phyloP scores from a whole-genome alignment of 1,139 yeast species.

The Diutina pseudorugosa region DNA sequence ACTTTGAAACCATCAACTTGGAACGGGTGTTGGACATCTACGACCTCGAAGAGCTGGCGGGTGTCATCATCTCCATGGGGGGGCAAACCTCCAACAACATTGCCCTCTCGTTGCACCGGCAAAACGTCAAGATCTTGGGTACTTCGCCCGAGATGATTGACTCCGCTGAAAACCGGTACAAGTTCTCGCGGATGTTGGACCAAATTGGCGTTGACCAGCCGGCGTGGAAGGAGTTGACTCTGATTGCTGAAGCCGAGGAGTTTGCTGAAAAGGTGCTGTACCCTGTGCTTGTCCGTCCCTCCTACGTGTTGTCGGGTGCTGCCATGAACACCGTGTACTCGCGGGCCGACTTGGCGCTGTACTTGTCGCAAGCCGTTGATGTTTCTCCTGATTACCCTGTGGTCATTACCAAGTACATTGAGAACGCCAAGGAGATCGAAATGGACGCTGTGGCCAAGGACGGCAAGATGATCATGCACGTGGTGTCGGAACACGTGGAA shows the following conservation, averaged over 20 bases:
- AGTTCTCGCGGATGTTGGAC: conserved; percentile 96
- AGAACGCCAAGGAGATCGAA: conserved; percentile 95
- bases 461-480: conserved; percentile 94
- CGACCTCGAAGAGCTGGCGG: conserved; percentile 81
- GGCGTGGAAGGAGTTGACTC: conserved; percentile 97
- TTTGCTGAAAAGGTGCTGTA: conserved; percentile 87
- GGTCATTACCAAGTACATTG: conserved; percentile 92
- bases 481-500: conserved; percentile 96
- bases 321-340: conserved; percentile 97
- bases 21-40: conserved; percentile 95
- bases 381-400: conserved; percentile 98
- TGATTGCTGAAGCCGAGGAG: conserved; percentile 83
- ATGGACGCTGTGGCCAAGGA: conserved; percentile 98
- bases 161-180: conserved; percentile 95
- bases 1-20: conserved; percentile 89
- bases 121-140: conserved; percentile 90
- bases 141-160: conserved; percentile 98
- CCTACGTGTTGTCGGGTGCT: conserved; percentile 96
- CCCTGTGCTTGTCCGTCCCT: conserved; percentile 96
- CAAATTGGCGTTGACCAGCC: conserved; percentile 97
- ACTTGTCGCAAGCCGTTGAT: conserved; percentile 88
- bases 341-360: conserved; percentile 76
- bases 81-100: conserved; percentile 97
- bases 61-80: conserved; percentile 97
- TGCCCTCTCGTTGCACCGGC: conserved; percentile 88